Base-by-base conservation (phyloP, 768 basidiomycete species). In the Gyrodon lividus region DNA sequence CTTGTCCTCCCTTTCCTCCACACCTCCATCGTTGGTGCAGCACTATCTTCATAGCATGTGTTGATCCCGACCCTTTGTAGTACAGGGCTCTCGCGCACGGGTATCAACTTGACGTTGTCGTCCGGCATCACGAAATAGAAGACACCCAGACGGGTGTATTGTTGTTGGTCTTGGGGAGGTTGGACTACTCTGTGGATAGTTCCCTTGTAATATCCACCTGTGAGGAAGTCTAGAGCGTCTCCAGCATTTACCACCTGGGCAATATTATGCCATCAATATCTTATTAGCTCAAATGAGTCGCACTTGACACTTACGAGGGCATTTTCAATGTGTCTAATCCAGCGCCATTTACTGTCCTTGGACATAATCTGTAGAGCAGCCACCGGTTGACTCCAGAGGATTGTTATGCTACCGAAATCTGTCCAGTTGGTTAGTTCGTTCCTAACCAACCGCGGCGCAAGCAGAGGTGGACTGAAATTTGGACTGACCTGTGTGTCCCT, bases 161-260 rank as follows among this genome's bases (percentile, higher is more conserved):
- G 63, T 26, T 67, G 76, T 55, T 85, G 83, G 52, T 83, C 81
- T 0, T 61, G 57, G 9, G 82, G 83, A 2, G 82, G 84, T 56
- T 79, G 79, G 3, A 82, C 71, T 16, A 85, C 82, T 13, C 82
- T 77, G 57, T 85, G 83, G 44, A 83, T 77, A 1, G 83, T 84
- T 12, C 76, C 78, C 28, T 72, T 75, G 65, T 84, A 84, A 56
- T 70, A 83, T 1, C 82, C 82, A 1, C 83, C 82, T 1, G 80
- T 81, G 19, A 85, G 71, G 58, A 84, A 81, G 46, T 84, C 77
- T 55, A 86, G 60, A 0, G 76, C 75, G 51, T 84, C 83, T 5
- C 83, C 83, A 0, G 78, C 73, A 46, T 85, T 84, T 43, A 86
- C 72, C 8, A 82, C 74, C 83, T 83, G 19, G 17, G 16, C 17